phyloP scores from a whole-genome alignment of 75 land plant genomes.

The Sequoiadendron giganteum region DNA sequence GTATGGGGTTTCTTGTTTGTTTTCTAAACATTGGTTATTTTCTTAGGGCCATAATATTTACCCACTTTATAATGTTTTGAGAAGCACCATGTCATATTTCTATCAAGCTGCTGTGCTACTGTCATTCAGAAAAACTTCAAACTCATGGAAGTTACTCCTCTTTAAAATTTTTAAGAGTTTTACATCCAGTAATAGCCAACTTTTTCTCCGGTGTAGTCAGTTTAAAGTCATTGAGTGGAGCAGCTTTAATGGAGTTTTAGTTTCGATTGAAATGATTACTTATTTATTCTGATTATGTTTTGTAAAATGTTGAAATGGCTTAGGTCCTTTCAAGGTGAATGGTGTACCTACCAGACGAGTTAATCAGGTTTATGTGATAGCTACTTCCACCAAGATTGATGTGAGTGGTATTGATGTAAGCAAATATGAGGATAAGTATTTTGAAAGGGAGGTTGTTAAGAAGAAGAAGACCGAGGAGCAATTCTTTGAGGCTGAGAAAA shows the following conservation, averaged over 20 bases:
- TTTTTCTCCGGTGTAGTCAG: not conserved
- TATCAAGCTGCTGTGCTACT: not conserved
- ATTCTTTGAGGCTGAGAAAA: constrained; percentile 58
- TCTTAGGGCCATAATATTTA: no score
- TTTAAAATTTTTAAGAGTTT: not conserved
- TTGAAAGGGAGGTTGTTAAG: constrained; percentile 35
- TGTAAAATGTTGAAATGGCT: not conserved
- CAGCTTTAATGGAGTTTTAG: not conserved
- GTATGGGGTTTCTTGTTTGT: not conserved
- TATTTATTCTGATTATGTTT: not conserved
- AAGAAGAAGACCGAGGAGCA: constrained; percentile 49
- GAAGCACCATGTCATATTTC: not conserved
- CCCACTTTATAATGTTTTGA: not conserved
- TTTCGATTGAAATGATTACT: not conserved
- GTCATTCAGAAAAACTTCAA: no score
- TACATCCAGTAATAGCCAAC: not conserved
- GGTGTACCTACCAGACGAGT: constrained; percentile 66
- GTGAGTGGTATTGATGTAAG: constrained; percentile 32
- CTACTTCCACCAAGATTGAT: constrained; percentile 64
- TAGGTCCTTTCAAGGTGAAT: constrained; percentile 61
- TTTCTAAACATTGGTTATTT: no score
- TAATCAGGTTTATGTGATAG: constrained; percentile 61
- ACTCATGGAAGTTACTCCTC: not conserved
- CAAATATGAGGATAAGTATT: constrained; percentile 45
- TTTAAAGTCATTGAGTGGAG: not conserved